Evolutionary conservation across 169 alveolate species (phyloP).

Genomic region (Babesia ovis): DNA sequence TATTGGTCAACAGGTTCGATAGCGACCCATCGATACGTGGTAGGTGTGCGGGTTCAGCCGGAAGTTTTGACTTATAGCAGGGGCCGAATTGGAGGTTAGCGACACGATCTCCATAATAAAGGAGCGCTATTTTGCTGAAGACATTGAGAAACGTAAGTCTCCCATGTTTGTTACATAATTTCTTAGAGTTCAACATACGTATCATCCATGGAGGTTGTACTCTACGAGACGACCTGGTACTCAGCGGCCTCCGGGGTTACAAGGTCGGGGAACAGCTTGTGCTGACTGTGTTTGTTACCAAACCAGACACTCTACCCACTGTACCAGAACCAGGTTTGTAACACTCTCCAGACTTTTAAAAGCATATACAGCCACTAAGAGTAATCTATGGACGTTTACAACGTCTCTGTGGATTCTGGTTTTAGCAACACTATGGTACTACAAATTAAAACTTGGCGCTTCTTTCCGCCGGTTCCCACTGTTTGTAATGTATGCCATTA

Average conservation of each 20-base stretch:
- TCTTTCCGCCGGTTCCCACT: slow-evolving; percentile 54
- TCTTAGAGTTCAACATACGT: slow-evolving; percentile 66
- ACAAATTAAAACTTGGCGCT: slow-evolving; percentile 47
- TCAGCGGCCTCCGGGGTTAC: slow-evolving; percentile 56
- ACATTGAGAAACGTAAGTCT: slow-evolving; percentile 38
- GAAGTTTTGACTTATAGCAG: not conserved
- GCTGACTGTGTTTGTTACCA: slow-evolving; percentile 59
- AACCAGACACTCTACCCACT: slow-evolving; percentile 24
- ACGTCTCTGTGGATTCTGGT: slow-evolving; percentile 54
- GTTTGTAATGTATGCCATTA: slow-evolving; percentile 42
- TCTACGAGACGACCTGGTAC: slow-evolving; percentile 53
- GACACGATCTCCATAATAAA: slow-evolving; percentile 15
- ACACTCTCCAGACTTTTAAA: not conserved
- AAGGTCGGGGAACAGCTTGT: slow-evolving; percentile 35
- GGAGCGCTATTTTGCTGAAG: slow-evolving; percentile 33
- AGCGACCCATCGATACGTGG: slow-evolving; percentile 34
- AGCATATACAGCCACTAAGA: not conserved
- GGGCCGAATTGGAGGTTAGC: slow-evolving; percentile 22
- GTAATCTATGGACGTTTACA: slow-evolving; percentile 56
- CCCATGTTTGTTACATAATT: not conserved
- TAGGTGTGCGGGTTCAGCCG: slow-evolving; percentile 9
- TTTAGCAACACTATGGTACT: slow-evolving; percentile 62
- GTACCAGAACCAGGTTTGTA: not conserved
- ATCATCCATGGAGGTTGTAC: slow-evolving; percentile 70
- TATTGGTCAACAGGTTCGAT: slow-evolving; percentile 52